Conservation (phyloP, 345 rosid species). For the Trapa incisa region DNA sequence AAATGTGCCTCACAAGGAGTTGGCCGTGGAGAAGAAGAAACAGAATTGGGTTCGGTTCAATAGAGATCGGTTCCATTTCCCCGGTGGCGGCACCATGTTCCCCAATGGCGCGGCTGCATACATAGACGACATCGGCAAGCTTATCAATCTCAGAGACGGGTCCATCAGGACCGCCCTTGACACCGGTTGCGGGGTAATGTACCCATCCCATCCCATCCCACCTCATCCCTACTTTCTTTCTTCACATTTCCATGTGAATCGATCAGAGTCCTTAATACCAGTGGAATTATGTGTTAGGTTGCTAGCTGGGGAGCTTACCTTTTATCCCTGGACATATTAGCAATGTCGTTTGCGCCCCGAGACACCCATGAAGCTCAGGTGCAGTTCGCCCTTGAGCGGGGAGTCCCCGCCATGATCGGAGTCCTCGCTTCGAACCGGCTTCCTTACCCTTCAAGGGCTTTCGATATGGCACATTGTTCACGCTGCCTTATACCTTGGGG, state of each 20-base stretch:
- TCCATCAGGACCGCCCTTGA: conserved; percentile 78
- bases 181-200: conserved; percentile 93
- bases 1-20: conserved; percentile 78
- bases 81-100: conserved; percentile 98
- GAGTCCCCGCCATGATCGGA: conserved; percentile 88
- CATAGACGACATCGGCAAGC: conserved; percentile 63
- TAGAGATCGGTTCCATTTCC: conserved; percentile 62
- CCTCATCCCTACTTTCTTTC: background rate
- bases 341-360: conserved; percentile 87
- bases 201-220: too few relatives aligned
- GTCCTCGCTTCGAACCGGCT: conserved; percentile 70
- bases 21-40: conserved; percentile 68
- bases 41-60: conserved; percentile 80
- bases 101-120: conserved; percentile 81
- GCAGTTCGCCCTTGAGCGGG: conserved; percentile 85
- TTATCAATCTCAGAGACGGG: conserved; percentile 71
- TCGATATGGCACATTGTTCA: conserved; percentile 96
- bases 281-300: conserved; percentile 27
- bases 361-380: conserved; percentile 95
- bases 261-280: too few relatives aligned
- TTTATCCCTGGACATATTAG: conserved; percentile 44
- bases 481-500: conserved; percentile 97
- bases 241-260: too few relatives aligned
- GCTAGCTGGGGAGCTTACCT: conserved; percentile 94
- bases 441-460: conserved; percentile 82